Evolutionary conservation across 768 basidiomycete species (phyloP).

Genomic region (Serendipita sp.): DNA sequence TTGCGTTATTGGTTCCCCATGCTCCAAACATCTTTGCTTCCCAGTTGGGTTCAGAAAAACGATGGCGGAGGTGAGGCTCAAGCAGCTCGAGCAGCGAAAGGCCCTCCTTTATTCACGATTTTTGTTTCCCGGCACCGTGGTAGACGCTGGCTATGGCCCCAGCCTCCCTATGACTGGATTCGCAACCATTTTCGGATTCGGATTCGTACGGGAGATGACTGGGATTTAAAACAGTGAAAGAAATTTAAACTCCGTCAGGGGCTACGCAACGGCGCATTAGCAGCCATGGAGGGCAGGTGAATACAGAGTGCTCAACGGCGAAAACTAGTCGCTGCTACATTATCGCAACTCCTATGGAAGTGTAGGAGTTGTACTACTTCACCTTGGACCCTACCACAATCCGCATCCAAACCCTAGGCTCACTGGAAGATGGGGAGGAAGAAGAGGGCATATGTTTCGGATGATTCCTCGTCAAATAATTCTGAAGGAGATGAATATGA

Average conservation of each 20-base stretch:
- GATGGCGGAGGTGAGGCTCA: background rate
- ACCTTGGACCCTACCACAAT: background rate
- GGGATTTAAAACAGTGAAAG: background rate
- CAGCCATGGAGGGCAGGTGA: too few species aligned
- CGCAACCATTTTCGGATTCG: background rate
- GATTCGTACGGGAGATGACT: background rate
- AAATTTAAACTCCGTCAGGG: too few species aligned
- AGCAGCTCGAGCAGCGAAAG: background rate
- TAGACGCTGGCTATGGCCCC: background rate
- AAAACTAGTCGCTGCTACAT: too few species aligned
- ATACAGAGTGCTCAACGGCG: too few species aligned
- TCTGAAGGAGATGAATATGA: conserved; percentile 34
- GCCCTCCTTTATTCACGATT: background rate
- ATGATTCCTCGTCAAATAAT: conserved; percentile 44
- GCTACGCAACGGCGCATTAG: too few species aligned
- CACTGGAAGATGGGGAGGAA: conserved; percentile 16
- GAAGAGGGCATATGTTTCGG: conserved; percentile 18
- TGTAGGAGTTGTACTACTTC: background rate
- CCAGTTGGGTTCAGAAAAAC: background rate
- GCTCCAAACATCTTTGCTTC: background rate
- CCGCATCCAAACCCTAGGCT: too few species aligned
- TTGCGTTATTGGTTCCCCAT: conserved; percentile 3
- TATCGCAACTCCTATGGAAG: too few species aligned
- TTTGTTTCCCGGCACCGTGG: background rate
- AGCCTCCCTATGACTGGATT: background rate